Evolutionary conservation across 805 yeast species (phyloP).

Genomic region (Teunomyces cretensis): DNA sequence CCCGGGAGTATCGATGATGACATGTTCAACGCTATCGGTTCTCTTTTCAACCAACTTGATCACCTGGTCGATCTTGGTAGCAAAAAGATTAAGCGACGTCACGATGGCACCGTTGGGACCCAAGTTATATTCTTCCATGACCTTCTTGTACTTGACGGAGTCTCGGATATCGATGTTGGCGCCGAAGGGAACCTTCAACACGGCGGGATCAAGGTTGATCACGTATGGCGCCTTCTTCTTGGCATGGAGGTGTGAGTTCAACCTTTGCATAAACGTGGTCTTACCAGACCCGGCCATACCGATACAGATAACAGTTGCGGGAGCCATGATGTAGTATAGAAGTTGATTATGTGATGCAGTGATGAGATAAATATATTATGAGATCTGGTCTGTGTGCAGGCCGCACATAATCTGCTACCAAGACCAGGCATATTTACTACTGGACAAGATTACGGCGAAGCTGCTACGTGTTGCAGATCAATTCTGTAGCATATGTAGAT

Average conservation of each 20-base stretch:
- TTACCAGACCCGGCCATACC: constrained; percentile 79
- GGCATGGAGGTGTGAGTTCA: constrained; percentile 83
- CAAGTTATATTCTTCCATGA: constrained; percentile 90
- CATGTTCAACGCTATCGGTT: constrained; percentile 54
- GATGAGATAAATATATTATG: background rate
- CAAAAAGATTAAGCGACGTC: constrained; percentile 85
- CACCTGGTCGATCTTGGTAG: constrained; percentile 96
- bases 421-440: too few species aligned
- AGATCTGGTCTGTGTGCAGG: background rate
- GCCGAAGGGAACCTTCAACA: constrained; percentile 87
- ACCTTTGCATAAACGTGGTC: constrained; percentile 95
- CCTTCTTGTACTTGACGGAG: constrained; percentile 91
- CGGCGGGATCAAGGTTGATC: constrained; percentile 95
- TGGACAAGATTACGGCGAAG: too few species aligned
- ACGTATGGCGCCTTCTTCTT: constrained; percentile 81
- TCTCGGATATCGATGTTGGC: constrained; percentile 95
- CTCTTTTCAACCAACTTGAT: constrained; percentile 81
- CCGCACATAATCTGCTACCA: too few species aligned
- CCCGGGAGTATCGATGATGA: constrained; percentile 96
- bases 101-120: constrained; percentile 99
- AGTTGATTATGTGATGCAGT: background rate
- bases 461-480: too few species aligned
- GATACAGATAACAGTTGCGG: constrained; percentile 46
- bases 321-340: constrained; percentile 16
- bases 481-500: too few species aligned